These are phyloP conservation scores for Lablab purpureus DNA, from an alignment of 306 rosid species.

Conservation along the genomic window DNA sequence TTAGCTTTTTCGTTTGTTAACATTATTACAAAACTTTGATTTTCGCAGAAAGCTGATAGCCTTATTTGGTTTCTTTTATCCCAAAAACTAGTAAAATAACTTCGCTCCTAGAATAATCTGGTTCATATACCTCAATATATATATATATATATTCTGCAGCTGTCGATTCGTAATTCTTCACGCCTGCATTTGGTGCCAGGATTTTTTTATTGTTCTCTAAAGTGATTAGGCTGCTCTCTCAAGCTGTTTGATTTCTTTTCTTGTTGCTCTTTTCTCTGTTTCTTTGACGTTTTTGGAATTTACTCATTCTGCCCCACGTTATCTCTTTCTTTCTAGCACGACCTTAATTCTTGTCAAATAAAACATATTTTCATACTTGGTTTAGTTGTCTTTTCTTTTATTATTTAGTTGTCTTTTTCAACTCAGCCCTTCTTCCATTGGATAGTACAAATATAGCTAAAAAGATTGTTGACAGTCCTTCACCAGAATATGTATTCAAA, in stretches of 20 bases:
- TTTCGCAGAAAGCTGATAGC: too few species aligned
- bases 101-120: too few species aligned
- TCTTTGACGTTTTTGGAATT: neutral
- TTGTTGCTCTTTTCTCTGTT: neutral
- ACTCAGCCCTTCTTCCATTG: neutral
- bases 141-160: neutral
- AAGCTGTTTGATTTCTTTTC: neutral
- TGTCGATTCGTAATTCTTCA: slow-evolving; percentile 4
- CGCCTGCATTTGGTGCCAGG: neutral
- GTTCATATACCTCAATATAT: too few species aligned
- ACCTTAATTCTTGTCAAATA: too few species aligned
- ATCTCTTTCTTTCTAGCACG: too few species aligned
- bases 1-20: neutral
- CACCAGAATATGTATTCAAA: neutral
- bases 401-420: neutral
- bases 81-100: too few species aligned
- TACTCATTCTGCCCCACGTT: too few species aligned
- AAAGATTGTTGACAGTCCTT: neutral
- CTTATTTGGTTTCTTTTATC: neutral
- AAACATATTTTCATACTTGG: too few species aligned
- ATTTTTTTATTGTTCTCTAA: neutral
- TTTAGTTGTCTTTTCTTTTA: neutral
- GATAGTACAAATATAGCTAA: neutral
- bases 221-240: neutral
- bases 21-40: too few species aligned